Base-by-base conservation (phyloP, 2,329 filamentous ascomycete species). In the Microcyclospora pomicola region DNA sequence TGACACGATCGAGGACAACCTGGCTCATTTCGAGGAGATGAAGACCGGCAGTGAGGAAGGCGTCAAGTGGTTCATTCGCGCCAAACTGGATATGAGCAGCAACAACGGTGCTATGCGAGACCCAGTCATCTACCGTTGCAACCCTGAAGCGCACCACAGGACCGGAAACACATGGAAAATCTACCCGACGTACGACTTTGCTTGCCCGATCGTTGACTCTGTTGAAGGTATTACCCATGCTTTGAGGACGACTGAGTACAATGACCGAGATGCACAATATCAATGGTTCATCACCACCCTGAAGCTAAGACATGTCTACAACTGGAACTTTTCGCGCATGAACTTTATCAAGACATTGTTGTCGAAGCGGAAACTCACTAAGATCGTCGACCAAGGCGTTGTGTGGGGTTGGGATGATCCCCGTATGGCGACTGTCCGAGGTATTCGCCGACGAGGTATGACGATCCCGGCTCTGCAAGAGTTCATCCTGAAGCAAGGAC, bases 111-210 rank as follows among this genome's bases (percentile, higher is more conserved):
- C 91, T 37, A 79, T 96, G 74, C 75, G 91, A 48, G 91, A 98
- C 60, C 91, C 91, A 10, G 87, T 96, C 61, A 92, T 98, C 60
- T 96, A 95, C 71, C 80, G 91, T 49, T 95, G 86, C 73, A 94
- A 93, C 54, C 69, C 73, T 5, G 57, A 70, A 35, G 59, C 67
- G 9, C 82, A 91, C 60, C 83, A 91, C 65, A 77, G 83, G 49
- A 91, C 83, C 2, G 82, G 82, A 27, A 73, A 67, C 41, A 75
- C 70, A 44, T 88, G 82, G 81, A 88, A 87, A 65, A 80, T 85
- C 56, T 88, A 88, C 62, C 82, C 82, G 27, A 88, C 80, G 46
- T 91, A 91, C 66, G 83, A 91, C 59, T 84, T 88, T 56, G 82
- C 82, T 46, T 86, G 81, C 61, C 83, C 83, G 12, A 75, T 88